Conservation (phyloP, 768 basidiomycete species). For the Myochromella boudieri region DNA sequence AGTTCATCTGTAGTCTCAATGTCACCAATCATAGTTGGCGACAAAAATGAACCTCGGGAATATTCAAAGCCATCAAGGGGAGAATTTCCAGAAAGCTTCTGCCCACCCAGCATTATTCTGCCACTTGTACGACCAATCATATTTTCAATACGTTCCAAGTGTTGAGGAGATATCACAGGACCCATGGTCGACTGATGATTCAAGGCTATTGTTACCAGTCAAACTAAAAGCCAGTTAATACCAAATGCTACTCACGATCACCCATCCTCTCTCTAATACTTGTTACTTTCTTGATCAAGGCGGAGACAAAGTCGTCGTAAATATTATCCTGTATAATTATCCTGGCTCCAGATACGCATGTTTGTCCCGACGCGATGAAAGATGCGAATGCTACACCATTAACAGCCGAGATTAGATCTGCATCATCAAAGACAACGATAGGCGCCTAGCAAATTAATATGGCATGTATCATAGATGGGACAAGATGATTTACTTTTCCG, state of each 20-base stretch:
- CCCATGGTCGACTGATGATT: slow-evolving; percentile 79
- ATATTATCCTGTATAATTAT: slow-evolving; percentile 69
- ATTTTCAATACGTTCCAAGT: slow-evolving; percentile 62
- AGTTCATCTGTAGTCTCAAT: slow-evolving; percentile 58
- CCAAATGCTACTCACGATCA: slow-evolving; percentile 51
- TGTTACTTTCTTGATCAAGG: slow-evolving; percentile 61
- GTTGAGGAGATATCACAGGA: slow-evolving; percentile 66
- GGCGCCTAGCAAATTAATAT: slow-evolving; percentile 54
- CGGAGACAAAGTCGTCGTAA: slow-evolving; percentile 65
- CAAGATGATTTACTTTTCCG: slow-evolving; percentile 60
- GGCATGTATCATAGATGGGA: neutral
- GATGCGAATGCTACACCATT: slow-evolving; percentile 84
- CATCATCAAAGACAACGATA: slow-evolving; percentile 76
- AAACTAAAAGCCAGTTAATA: neutral
- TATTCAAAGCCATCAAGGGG: slow-evolving; percentile 72
- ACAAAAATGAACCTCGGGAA: slow-evolving; percentile 70
- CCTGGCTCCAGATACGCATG: slow-evolving; percentile 90
- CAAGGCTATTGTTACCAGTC: slow-evolving; percentile 43
- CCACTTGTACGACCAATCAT: slow-evolving; percentile 51
- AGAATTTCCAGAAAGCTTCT: slow-evolving; percentile 61
- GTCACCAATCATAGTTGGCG: slow-evolving; percentile 73
- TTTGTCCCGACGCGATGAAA: slow-evolving; percentile 87
- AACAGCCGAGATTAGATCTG: slow-evolving; percentile 69
- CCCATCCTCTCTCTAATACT: slow-evolving; percentile 74
- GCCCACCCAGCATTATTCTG: slow-evolving; percentile 60